Conservation (phyloP, 495 filamentous ascomycete genomes). For the Xylaria curta region DNA sequence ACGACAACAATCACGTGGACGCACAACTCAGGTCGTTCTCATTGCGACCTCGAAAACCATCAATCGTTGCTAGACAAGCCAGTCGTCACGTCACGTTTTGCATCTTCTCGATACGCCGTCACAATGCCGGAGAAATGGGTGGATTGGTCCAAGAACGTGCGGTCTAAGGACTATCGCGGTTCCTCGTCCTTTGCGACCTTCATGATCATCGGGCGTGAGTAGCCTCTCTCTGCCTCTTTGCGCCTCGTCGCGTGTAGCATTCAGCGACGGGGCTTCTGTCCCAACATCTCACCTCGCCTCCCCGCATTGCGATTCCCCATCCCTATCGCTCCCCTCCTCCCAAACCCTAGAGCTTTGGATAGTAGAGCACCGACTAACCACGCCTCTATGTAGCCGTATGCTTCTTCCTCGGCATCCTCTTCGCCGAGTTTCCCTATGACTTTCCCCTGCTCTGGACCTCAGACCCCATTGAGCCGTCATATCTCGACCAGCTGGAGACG, state of each 20-base stretch:
- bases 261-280: neutral
- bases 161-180: constrained; percentile 56
- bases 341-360: neutral
- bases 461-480: constrained; percentile 63
- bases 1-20: neutral
- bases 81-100: neutral
- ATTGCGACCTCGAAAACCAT: neutral
- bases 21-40: neutral
- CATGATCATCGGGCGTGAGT: constrained; percentile 91
- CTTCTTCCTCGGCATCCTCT: constrained; percentile 98
- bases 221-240: constrained; percentile 6
- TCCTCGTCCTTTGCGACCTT: constrained; percentile 82
- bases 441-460: constrained; percentile 94
- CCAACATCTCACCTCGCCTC: constrained; percentile 6
- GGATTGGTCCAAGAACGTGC: constrained; percentile 57
- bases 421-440: constrained; percentile 97
- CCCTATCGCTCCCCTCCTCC: neutral
- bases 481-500: constrained; percentile 79
- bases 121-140: constrained; percentile 49
- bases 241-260: neutral
- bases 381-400: constrained; percentile 63
- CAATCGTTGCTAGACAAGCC: neutral
- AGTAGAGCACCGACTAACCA: constrained; percentile 21
- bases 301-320: constrained; percentile 21
- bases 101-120: constrained; percentile 13